phyloP scores from a whole-genome alignment of 176 grass and related monocot species.

The Ensete glaucum region DNA sequence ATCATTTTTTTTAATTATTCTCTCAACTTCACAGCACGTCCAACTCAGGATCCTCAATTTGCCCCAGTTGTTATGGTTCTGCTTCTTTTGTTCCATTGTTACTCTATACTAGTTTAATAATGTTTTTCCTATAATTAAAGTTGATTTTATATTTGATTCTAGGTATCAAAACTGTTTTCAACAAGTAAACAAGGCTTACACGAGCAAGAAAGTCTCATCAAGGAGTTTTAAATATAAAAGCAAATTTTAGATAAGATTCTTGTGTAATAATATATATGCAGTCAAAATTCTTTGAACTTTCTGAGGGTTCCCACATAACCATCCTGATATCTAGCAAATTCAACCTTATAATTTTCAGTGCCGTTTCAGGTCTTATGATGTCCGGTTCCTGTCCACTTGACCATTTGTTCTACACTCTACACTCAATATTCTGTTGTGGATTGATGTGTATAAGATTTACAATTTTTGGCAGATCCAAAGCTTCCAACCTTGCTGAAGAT shows the following conservation, averaged over 20 bases:
- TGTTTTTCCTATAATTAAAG: background rate
- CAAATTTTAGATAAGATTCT: background rate
- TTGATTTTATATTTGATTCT: background rate
- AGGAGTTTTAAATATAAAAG: background rate
- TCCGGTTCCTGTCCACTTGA: background rate
- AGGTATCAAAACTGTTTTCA: background rate
- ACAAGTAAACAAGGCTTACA: background rate
- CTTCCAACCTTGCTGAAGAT: slow-evolving; percentile 92
- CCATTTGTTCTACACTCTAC: background rate
- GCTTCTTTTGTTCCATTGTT: background rate
- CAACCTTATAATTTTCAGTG: background rate
- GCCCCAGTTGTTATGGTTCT: background rate
- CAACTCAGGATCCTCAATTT: background rate
- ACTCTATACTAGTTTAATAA: background rate
- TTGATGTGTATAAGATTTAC: background rate
- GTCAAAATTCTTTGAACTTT: background rate
- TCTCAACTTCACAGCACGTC: background rate
- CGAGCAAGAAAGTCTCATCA: background rate
- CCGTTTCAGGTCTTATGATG: background rate
- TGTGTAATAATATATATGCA: background rate
- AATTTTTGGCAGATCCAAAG: slow-evolving; percentile 62
- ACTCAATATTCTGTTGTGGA: background rate
- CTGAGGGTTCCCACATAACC: background rate
- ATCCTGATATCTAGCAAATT: background rate
- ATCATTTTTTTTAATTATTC: background rate